Conservation (phyloP, 257 asterid species). For the Ballota nigra region DNA sequence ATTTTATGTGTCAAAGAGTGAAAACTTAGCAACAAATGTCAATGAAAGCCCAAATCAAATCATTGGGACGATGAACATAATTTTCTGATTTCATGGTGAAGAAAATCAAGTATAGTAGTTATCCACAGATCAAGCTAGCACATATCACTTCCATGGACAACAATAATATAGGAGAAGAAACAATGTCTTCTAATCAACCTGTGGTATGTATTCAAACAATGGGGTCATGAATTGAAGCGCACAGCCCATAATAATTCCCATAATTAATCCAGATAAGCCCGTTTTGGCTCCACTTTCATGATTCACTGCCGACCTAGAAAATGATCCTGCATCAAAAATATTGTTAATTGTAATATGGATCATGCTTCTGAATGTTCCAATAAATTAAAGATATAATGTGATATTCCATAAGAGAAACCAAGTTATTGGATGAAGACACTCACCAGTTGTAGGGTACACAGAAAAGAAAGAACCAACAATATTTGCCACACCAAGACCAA, state of each 20-base stretch:
- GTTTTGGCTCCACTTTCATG: slow-evolving; percentile 99
- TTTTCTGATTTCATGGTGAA: slow-evolving; percentile 8
- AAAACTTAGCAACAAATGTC: slow-evolving; percentile 4
- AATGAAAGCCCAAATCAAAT: background rate
- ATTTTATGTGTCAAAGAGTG: slow-evolving; percentile 1
- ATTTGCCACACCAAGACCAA: slow-evolving; percentile 99
- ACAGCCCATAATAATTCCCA: slow-evolving; percentile 95
- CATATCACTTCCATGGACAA: background rate
- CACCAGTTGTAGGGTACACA: slow-evolving; percentile 92
- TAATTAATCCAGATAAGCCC: slow-evolving; percentile 86
- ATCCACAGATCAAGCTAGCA: slow-evolving; percentile 7
- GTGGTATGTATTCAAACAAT: slow-evolving; percentile 88
- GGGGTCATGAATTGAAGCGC: slow-evolving; percentile 95
- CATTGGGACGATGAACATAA: background rate
- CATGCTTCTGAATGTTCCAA: slow-evolving; percentile 10
- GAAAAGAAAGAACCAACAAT: slow-evolving; percentile 93
- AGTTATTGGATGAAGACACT: slow-evolving; percentile 32
- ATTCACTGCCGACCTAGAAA: slow-evolving; percentile 98
- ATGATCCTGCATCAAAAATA: slow-evolving; percentile 64
- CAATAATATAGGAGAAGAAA: slow-evolving; percentile 13
- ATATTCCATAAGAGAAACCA: slow-evolving; percentile 19
- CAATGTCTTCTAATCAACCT: slow-evolving; percentile 46
- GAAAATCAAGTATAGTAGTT: slow-evolving; percentile 13
- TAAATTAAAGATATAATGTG: slow-evolving; percentile 12
- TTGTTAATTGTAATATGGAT: slow-evolving; percentile 12